A percentile compares a stretch with the other conserved stretches of the same genome.
phyloP scores from a whole-genome alignment of 1,284 basidiomycete species.

The Cutaneotrichosporon curvatum region DNA sequence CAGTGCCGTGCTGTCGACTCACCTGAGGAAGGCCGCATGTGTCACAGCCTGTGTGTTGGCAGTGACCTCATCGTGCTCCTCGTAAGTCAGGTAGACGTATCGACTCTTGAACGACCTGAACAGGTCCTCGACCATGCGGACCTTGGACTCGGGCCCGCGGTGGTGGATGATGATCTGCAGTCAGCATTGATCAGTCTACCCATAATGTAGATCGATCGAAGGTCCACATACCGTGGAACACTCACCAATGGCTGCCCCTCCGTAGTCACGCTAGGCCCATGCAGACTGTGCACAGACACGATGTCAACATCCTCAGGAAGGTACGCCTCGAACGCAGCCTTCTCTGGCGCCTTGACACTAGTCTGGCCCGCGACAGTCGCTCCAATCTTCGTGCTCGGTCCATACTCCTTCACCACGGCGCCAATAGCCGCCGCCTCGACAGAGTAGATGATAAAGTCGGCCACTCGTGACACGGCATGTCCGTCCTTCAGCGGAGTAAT shows the following conservation, averaged over 20 bases:
- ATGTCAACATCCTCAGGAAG: constrained; percentile 82
- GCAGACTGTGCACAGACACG: constrained; percentile 87
- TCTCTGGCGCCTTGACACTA: constrained; percentile 92
- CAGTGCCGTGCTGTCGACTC: constrained; percentile 16
- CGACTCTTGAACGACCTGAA: constrained; percentile 75
- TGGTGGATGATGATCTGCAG: constrained; percentile 79
- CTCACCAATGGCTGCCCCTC: constrained; percentile 84
- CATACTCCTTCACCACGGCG: constrained; percentile 75
- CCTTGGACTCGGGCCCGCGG: constrained; percentile 66
- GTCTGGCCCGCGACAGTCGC: constrained; percentile 94
- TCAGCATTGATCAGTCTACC: too few relatives aligned
- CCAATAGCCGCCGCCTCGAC: constrained; percentile 90
- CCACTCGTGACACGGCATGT: constrained; percentile 71
- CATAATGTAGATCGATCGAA: too few relatives aligned
- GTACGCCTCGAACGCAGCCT: constrained; percentile 78
- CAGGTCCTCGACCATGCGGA: constrained; percentile 73
- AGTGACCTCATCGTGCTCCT: constrained; percentile 92
- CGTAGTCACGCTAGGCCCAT: constrained; percentile 85
- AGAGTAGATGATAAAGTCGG: constrained; percentile 85
- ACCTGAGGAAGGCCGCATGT: constrained; percentile 95
- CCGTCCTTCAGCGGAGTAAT: constrained; percentile 69
- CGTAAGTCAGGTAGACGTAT: constrained; percentile 87
- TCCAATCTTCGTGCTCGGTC: constrained; percentile 87
- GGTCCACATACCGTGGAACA: constrained; percentile 11
- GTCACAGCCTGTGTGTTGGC: constrained; percentile 98